Percentiles rank a stretch among this genome's conserved stretches.
phyloP scores from a whole-genome alignment of 495 filamentous ascomycete species.

The Penicillium flavigenum region DNA sequence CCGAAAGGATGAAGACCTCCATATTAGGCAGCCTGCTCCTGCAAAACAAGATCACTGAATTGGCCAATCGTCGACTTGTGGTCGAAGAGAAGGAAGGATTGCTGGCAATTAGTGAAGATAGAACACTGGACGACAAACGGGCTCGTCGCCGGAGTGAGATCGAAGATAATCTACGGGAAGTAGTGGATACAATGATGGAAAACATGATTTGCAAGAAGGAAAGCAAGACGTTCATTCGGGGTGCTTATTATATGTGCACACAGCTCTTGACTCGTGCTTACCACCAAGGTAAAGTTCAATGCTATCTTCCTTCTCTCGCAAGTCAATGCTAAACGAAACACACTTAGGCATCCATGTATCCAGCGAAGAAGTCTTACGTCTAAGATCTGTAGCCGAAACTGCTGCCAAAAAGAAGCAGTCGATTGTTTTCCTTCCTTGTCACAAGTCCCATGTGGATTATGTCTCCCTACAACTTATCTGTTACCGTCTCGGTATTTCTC shows the following conservation, averaged over 20 bases:
- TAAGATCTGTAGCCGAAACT: constrained; percentile 76
- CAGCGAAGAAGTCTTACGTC: constrained; percentile 82
- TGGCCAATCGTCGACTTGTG: constrained; percentile 69
- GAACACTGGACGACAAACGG: constrained; percentile 47
- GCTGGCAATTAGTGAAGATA: constrained; percentile 48
- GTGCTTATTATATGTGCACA: constrained; percentile 85
- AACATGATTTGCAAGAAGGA: constrained; percentile 99
- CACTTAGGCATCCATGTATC: constrained; percentile 78
- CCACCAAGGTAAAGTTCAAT: constrained; percentile 66
- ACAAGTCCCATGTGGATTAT: constrained; percentile 94
- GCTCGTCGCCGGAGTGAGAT: constrained; percentile 58
- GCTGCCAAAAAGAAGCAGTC: constrained; percentile 87
- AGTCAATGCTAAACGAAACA: constrained; percentile 7
- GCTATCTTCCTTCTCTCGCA: neutral
- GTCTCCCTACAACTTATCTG: constrained; percentile 91
- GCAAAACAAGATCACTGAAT: constrained; percentile 67
- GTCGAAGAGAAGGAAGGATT: constrained; percentile 76
- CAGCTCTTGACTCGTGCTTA: constrained; percentile 91
- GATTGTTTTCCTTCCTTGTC: constrained; percentile 93
- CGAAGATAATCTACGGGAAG: constrained; percentile 65
- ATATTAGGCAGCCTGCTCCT: constrained; percentile 76
- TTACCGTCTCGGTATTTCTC: constrained; percentile 82
- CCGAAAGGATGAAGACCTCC: constrained; percentile 77
- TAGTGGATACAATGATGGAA: constrained; percentile 80
- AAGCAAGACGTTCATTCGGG: constrained; percentile 86